Base-by-base conservation (phyloP, 1,284 basidiomycete species). In the Sporisorium exsertum region DNA sequence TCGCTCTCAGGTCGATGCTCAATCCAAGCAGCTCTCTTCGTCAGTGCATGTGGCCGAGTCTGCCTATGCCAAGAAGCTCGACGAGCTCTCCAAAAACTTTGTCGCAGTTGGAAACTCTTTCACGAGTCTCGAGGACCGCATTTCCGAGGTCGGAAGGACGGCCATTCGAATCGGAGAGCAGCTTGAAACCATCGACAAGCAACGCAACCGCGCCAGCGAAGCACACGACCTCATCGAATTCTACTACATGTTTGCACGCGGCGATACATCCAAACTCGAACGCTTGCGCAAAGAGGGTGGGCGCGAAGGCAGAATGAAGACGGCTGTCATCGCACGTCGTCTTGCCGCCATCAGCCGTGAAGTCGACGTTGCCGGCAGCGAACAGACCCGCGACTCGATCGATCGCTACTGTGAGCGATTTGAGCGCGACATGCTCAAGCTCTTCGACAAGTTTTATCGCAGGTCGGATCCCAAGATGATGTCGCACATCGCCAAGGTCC, bases 381-480 rank as follows among this genome's bases (percentile, higher is more conserved):
- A 77, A 3, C 76, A 81, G 59, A 85, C 83, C 2, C 73, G 83
- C n/a, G 83, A 84, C 40, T 78, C 89, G 62, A 94, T 97, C 76
- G 95, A 97, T 77, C 93, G 92, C 81, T 99, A 97, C 83, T 97
- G 95, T 87, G 97, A 99, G 87, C 93, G 93, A 83, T 99, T 99
- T 79, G 97, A 99, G 87, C 97, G 97, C 87, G 96, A 99, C 84
- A 96, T 98, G 91, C 90, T 99, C 61, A 91, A 93, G 83, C 88
- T 98, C 50, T 99, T 99, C 83, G 97, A 99, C 86, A 83, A 84
- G 40, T 83, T 84, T 82, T 98, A 98, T 87, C 90, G 95, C 58
- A 93, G 94, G 84, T 95, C 95, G 35, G 97, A 99, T 84, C 97
- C 97, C 0, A 95, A 95, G 86, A 94, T 97, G 92, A 99, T 99